Evolutionary conservation across 768 basidiomycete genomes (phyloP).

Genomic region (Leccinum variicolor): DNA sequence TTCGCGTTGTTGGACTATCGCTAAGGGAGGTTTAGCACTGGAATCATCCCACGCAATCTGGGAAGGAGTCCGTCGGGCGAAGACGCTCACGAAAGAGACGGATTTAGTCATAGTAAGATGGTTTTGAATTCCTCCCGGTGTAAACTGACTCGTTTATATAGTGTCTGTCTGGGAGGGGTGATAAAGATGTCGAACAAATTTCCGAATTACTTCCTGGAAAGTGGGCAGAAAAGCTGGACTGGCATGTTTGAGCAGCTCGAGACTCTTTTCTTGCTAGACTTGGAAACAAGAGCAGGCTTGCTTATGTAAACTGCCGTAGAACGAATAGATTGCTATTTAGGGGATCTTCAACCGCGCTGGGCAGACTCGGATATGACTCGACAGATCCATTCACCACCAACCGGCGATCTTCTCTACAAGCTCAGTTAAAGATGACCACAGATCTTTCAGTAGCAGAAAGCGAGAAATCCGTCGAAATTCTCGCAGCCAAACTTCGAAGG

Average conservation of each 20-base stretch:
- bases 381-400: not conserved
- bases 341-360: not conserved
- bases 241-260: constrained; percentile 59
- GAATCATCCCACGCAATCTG: constrained; percentile 97
- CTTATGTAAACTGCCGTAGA: not conserved
- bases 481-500: constrained; percentile 67
- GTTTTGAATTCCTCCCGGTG: not conserved
- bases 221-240: constrained; percentile 92
- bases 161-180: constrained; percentile 94
- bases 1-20: not conserved
- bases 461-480: constrained; percentile 61
- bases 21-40: constrained; percentile 53
- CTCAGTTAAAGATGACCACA: constrained; percentile 39
- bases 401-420: not conserved
- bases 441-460: constrained; percentile 37
- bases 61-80: constrained; percentile 84
- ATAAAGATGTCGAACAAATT: constrained; percentile 98
- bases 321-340: constrained; percentile 8
- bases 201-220: constrained; percentile 87
- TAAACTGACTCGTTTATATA: constrained; percentile 27
- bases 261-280: not conserved
- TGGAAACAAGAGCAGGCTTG: not conserved
- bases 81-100: constrained; percentile 75
- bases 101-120: constrained; percentile 86
- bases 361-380: constrained; percentile 21